Conservation (phyloP, 2,329 filamentous ascomycete species). For the Cordyceps militaris region DNA sequence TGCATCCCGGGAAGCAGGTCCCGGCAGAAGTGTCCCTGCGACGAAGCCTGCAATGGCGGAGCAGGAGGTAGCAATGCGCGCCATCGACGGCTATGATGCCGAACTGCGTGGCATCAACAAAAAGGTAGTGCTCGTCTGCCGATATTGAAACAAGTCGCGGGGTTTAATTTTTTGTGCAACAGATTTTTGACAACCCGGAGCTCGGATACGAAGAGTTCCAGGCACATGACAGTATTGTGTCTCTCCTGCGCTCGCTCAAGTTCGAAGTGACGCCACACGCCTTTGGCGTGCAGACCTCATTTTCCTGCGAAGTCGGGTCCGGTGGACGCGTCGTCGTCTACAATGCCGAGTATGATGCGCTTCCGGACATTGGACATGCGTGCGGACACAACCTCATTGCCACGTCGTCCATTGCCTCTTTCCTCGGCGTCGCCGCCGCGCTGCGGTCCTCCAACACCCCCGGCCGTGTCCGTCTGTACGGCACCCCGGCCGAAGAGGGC, state of each 20-base stretch:
- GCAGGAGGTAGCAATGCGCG: background rate
- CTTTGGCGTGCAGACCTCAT: constrained; percentile 1
- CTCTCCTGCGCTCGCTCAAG: background rate
- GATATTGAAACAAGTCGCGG: background rate
- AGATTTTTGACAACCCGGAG: constrained; percentile 4
- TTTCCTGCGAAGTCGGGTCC: background rate
- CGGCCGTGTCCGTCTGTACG: constrained; percentile 31
- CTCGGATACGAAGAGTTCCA: constrained; percentile 2
- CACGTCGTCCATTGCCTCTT: constrained; percentile 32
- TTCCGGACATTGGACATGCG: constrained; percentile 38
- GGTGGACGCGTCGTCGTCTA: constrained; percentile 16
- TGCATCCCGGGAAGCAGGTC: background rate
- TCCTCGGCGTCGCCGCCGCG: constrained; percentile 22
- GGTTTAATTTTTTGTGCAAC: background rate
- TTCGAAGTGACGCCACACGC: constrained; percentile 3
- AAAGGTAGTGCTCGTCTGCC: background rate
- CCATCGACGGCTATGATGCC: constrained; percentile 1
- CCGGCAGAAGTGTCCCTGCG: background rate
- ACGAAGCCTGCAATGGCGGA: background rate
- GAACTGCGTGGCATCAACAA: constrained; percentile 10
- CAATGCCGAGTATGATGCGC: constrained; percentile 40
- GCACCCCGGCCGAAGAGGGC: constrained; percentile 38
- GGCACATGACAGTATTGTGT: background rate
- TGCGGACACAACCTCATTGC: constrained; percentile 42
- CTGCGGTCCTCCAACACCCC: constrained; percentile 15